Evolutionary conservation across 768 basidiomycete genomes (phyloP).

Genomic region (Termitomyces sp.): DNA sequence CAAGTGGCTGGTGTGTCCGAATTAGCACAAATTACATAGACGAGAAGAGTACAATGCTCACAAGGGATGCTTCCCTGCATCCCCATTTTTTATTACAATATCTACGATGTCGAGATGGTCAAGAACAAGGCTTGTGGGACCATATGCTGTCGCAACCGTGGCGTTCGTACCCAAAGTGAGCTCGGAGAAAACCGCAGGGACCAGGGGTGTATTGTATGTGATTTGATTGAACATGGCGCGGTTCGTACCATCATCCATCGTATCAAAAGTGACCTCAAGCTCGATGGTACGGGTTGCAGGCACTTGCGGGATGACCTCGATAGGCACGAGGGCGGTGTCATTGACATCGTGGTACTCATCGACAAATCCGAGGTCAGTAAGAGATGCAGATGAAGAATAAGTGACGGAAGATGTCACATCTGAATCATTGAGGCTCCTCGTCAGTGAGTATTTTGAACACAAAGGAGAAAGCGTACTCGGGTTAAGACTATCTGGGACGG

Average conservation of each 20-base stretch:
- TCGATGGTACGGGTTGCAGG: constrained; percentile 52
- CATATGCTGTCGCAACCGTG: constrained; percentile 65
- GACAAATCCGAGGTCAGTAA: constrained; percentile 49
- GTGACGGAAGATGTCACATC: constrained; percentile 82
- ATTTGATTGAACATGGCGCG: constrained; percentile 70
- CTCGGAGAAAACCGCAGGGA: constrained; percentile 72
- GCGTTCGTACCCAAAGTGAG: constrained; percentile 76
- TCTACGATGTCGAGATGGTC: constrained; percentile 74
- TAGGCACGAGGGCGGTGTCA: constrained; percentile 67
- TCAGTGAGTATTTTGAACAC: background rate
- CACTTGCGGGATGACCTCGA: constrained; percentile 44
- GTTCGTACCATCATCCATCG: constrained; percentile 83
- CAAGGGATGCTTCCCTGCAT: constrained; percentile 82
- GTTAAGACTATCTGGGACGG: constrained; percentile 61
- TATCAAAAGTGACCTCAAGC: constrained; percentile 75
- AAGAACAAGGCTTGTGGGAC: constrained; percentile 70
- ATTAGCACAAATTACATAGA: background rate
- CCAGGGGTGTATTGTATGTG: constrained; percentile 62
- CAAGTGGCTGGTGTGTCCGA: constrained; percentile 57
- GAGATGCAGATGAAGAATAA: constrained; percentile 50
- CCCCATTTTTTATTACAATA: constrained; percentile 67
- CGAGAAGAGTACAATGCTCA: constrained; percentile 28
- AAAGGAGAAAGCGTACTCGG: constrained; percentile 48
- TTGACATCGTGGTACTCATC: constrained; percentile 55
- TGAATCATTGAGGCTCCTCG: constrained; percentile 18